phyloP scores from a whole-genome alignment of 163 green algal species.

The Prototheca cutis region DNA sequence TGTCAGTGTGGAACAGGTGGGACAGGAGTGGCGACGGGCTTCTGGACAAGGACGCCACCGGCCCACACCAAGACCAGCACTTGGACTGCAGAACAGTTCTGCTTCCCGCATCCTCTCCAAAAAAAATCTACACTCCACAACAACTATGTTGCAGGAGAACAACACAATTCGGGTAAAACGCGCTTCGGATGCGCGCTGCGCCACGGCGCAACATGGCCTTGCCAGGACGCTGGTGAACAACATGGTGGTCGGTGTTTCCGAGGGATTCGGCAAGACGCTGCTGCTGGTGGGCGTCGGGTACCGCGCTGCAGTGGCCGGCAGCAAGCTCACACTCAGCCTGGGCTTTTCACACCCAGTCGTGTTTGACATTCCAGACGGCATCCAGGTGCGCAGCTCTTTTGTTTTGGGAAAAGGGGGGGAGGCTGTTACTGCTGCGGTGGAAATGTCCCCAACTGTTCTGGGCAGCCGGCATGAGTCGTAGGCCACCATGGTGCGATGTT shows the following conservation, averaged over 20 bases:
- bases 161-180: slow-evolving; percentile 44
- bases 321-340: slow-evolving; percentile 79
- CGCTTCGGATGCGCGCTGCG: slow-evolving; percentile 41
- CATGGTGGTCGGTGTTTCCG: slow-evolving; percentile 81
- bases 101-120: too few species aligned
- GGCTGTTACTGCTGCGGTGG: too few species aligned
- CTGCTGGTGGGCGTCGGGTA: slow-evolving; percentile 91
- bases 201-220: slow-evolving; percentile 65
- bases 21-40: too few species aligned
- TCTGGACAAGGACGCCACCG: too few species aligned
- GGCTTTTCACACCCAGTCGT: slow-evolving; percentile 84
- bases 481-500: too few species aligned
- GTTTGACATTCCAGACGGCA: slow-evolving; percentile 66
- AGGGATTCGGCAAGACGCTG: slow-evolving; percentile 79
- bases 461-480: too few species aligned
- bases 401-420: too few species aligned
- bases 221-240: slow-evolving; percentile 73
- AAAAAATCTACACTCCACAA: too few species aligned
- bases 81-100: too few species aligned
- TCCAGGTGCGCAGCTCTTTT: slow-evolving; percentile 31
- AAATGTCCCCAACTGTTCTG: too few species aligned
- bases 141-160: slow-evolving; percentile 44
- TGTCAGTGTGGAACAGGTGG: slow-evolving; percentile 54
- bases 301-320: slow-evolving; percentile 58
- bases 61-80: too few species aligned